Evolutionary conservation across 495 filamentous ascomycete species (phyloP).

Genomic region (Friedmanniomyces simplex): DNA sequence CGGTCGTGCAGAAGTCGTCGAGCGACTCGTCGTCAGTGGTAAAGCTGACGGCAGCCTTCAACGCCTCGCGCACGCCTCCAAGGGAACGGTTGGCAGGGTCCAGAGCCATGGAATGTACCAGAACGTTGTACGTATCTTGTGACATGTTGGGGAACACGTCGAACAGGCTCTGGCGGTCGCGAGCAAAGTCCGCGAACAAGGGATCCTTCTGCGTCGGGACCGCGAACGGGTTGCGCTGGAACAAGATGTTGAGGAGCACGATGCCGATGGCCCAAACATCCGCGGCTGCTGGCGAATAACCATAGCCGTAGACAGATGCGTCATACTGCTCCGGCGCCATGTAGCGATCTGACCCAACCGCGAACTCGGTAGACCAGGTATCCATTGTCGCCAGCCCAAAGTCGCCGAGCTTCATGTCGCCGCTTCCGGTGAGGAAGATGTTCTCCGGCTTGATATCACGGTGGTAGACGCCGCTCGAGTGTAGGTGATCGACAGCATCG

Average conservation of each 20-base stretch:
- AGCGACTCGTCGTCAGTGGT: slow-evolving; percentile 84
- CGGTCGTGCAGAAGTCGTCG: slow-evolving; percentile 81
- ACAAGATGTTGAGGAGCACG: slow-evolving; percentile 89
- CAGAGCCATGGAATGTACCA: slow-evolving; percentile 75
- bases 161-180: slow-evolving; percentile 88
- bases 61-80: slow-evolving; percentile 58
- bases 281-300: slow-evolving; percentile 87
- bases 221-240: slow-evolving; percentile 89
- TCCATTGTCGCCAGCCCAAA: slow-evolving; percentile 86
- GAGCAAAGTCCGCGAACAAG: slow-evolving; percentile 81
- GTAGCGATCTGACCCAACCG: slow-evolving; percentile 93
- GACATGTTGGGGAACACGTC: slow-evolving; percentile 99
- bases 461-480: slow-evolving; percentile 83
- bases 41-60: slow-evolving; percentile 74
- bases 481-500: slow-evolving; percentile 81
- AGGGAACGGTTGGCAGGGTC: slow-evolving; percentile 86
- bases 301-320: slow-evolving; percentile 62
- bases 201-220: slow-evolving; percentile 77
- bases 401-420: slow-evolving; percentile 91
- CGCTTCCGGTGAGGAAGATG: slow-evolving; percentile 81
- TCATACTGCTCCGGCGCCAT: slow-evolving; percentile 99
- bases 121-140: slow-evolving; percentile 88
- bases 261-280: slow-evolving; percentile 96
- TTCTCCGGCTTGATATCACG: slow-evolving; percentile 99
- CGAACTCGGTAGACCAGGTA: slow-evolving; percentile 76